Evolutionary conservation across 139 green algal genomes (phyloP), one percentile per base, ranked within the genome.

Genomic region (Tetraselmis chui): DNA sequence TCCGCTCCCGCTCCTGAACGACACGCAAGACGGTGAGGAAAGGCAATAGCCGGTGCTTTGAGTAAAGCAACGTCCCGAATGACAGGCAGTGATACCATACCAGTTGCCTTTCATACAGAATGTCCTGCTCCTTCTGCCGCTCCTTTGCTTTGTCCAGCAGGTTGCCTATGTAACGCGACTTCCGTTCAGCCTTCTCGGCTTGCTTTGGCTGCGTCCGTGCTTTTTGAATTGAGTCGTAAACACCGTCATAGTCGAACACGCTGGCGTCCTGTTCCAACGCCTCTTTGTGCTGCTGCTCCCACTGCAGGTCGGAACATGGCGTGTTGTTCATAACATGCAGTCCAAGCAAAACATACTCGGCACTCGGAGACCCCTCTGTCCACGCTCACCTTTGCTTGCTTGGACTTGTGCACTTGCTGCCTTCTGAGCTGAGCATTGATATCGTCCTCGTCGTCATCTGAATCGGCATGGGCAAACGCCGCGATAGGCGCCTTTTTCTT

Each of bases 211-310:
- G 83, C 58, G 82, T 79, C 11, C 89, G 85, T 1, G 89, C 74
- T 75, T 90, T 67, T 82, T 92, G 91, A 1, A 98, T 96, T 81
- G 79, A 84, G 45, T 99, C 96, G 78, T 96, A 98, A 24, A 94
- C 90, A 1, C 84, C 91, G 76, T 99, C 96, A 83, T 99, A 99
- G 82, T 98, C 95, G 79, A 99, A 99, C 0, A 94, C 91, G 0
- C 86, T 91, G 0, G 96, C 89, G 81, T 99, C 96, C 80, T 98
- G 86, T 11, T 88, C 89, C n/a, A 99, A 80, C 0, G 95, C 96
- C 1, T 86, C 87, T n/a, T 90, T 91, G 29, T 97, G 94, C 85
- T 93, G 81, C 25, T 93, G 81, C 28, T 93, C 87, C 27, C 94
- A 89, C 92, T 96, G 89, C 45, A 82, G 1, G 18, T 27, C 45